Base-by-base conservation (phyloP, 805 yeast genomes). In the Cyberlindnera suaveolens region DNA sequence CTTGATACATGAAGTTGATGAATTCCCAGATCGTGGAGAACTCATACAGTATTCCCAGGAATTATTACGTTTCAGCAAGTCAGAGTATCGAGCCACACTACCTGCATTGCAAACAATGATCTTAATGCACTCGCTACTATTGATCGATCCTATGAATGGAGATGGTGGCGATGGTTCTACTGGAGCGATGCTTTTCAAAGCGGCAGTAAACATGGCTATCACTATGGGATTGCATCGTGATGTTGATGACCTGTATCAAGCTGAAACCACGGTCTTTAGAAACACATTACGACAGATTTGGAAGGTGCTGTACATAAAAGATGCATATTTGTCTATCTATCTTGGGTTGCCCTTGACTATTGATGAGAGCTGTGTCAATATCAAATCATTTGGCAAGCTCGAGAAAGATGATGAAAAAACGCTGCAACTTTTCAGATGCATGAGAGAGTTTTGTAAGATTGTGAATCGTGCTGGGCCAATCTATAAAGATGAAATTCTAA, bases 101-200 rank as follows among this genome's bases (percentile, higher is more conserved):
- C 56, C 60, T 2, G 46, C 58, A 2, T 31, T 57, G 26, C 62
- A 56, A 33, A 43, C 60, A 0, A 20, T 52, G 32, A 40, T 55
- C 2, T 16, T 56, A 8, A 20, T 50, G 4, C 44, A 46, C 18
- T 47, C 47, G 13, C 14, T 52, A 10, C 43, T 47, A 26, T 48
- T 36, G 16, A 20, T 52, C 5, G 48, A 50, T 27, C 60, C 60
- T 3, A 13, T 37, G 4, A 54, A 52, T 38, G 47, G 45, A 15
- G 57, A 51, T 42, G 57, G 53, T 17, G 56, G 57, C 18, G 58
- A 52, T 44, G 54, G 53, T 17, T 40, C 48, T 10, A 46, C 50
- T 20, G 48, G 50, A 13, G 19, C 45, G 0, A 19, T 54, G 40
- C 8, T 46, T 1, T 42, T 52, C 29, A 53, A 40, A 27, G 23